Evolutionary conservation across 2,329 filamentous ascomycete genomes (phyloP), one percentile per base, ranked within the genome.

Genomic region (Ceratocystis cacaofunesta): DNA sequence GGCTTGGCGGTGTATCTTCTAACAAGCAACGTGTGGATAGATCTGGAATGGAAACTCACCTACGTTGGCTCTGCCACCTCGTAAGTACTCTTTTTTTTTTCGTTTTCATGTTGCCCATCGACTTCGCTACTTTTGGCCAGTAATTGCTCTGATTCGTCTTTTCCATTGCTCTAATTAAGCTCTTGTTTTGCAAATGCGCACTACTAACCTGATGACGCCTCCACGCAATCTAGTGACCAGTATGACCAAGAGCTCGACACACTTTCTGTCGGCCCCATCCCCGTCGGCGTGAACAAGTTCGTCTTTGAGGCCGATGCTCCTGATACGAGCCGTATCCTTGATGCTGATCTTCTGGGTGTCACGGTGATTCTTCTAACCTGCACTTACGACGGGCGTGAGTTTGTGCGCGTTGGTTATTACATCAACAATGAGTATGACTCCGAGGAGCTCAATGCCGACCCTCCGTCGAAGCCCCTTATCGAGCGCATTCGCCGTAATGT

Each of bases 391-490:
- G 88, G 89, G 64, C 86, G 94, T 73, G 94, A 99, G 76, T 99
- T 99, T 72, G 91, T 99, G 48, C 91, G 94, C 70, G 92, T 99
- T 52, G 94, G 94, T 68, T 99, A 99, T 83, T 99, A 99, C 71
- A 94, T 99, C 72, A 99, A 97, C 82, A 99, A 99, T 72, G 95
- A 99, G 76, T 99, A 99, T 76, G 90, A 95, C 71, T 88, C 89
- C 30, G 90, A 95, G 72, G 90, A 95, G 75, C 82, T 99, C 69
- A 88, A 85, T 71, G 85, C 87, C 61, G 92, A 97, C 71, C 94
- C 94, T 8, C 94, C 94, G 5, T 82, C 90, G 66, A 96, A 96
- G 80, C 92, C 92, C 48, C 82, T 95, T 70, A 87, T 97, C 69
- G 95, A 99, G 74, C 90, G 91, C 72, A 90, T 99, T 69, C 85